Evolutionary conservation across 768 basidiomycete species (phyloP).

Genomic region (Boletus fagicola): DNA sequence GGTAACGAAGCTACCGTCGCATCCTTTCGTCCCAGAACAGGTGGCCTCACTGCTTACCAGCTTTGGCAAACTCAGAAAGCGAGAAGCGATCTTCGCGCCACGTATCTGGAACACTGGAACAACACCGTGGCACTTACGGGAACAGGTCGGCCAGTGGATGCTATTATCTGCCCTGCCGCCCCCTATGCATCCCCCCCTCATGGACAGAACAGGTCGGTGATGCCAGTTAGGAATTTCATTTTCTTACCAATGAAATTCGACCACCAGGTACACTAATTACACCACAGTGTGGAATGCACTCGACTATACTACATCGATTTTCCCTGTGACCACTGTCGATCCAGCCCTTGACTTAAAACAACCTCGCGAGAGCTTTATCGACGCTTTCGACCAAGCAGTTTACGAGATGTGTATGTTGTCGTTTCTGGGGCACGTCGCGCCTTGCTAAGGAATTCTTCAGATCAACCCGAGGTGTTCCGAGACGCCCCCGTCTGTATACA

Average conservation of each 20-base stretch:
- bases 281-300: conserved; percentile 65
- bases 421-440: background rate
- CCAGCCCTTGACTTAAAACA: conserved; percentile 48
- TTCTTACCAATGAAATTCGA: background rate
- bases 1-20: conserved; percentile 19
- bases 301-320: conserved; percentile 60
- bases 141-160: conserved; percentile 74
- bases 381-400: conserved; percentile 44
- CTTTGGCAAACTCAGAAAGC: conserved; percentile 66
- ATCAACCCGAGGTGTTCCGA: conserved; percentile 53
- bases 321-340: conserved; percentile 67
- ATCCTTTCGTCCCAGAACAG: conserved; percentile 28
- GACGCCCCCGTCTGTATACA: conserved; percentile 66
- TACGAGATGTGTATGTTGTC: conserved; percentile 52
- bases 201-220: conserved; percentile 50
- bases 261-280: conserved; percentile 45
- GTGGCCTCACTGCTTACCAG: conserved; percentile 49
- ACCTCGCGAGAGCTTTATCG: conserved; percentile 47
- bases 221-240: background rate
- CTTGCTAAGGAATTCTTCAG: conserved; percentile 33
- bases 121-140: conserved; percentile 48
- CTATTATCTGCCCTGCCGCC: conserved; percentile 64
- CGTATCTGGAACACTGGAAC: conserved; percentile 65
- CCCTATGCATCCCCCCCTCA: conserved; percentile 64
- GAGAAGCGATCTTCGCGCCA: conserved; percentile 45